Base-by-base conservation (phyloP, 139 green algal species). In the Tetraselmis chui region DNA sequence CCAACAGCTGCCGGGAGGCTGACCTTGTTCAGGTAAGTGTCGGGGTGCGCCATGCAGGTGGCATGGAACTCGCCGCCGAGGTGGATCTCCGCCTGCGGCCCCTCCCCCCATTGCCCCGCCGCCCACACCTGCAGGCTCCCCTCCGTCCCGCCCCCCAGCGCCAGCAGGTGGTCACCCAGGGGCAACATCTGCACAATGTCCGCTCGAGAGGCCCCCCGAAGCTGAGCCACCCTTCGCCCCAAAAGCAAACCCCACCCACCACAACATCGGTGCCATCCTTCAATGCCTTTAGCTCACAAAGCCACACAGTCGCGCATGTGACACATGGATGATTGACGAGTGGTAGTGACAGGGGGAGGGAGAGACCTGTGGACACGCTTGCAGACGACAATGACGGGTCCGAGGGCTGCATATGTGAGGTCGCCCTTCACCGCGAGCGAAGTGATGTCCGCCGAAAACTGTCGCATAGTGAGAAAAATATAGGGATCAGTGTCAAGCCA, bases 1-100 rank as follows among this genome's bases (percentile, higher is more conserved):
- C n/a, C n/a, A n/a, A n/a, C n/a, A n/a, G n/a, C n/a, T n/a, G n/a
- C n/a, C n/a, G 74, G n/a, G 26, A 25, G 26, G 74, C 84, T 76
- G 1, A 90, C 80, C 90, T 99, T 99, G 90, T 99, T 98, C 0
- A 99, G 84, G 89, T 99, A 99, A 25, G 96, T 98, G 88, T 97
- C 92, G 0, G 96, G 96, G 88, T 99, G 96, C 1, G 84, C 87
- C 88, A 99, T 89, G 84, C 92, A 96, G 27, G 88, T 96, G 23
- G 96, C 92, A 25, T 24, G 75, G 86, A 97, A 97, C 67, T 83
- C 91, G 29, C 26, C 23, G 24, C 30, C 77, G 11, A 87, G 59
- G 23, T 84, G 77, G 2, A 87, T 79, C 0, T 77, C 31, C 11
- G 28, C 81, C 86, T 67, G 45, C 45, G 45, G 45, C 45, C 45